These are phyloP conservation scores for Aurinia saxatilis DNA, from an alignment of 345 rosid genomes.

Conservation along the genomic window DNA sequence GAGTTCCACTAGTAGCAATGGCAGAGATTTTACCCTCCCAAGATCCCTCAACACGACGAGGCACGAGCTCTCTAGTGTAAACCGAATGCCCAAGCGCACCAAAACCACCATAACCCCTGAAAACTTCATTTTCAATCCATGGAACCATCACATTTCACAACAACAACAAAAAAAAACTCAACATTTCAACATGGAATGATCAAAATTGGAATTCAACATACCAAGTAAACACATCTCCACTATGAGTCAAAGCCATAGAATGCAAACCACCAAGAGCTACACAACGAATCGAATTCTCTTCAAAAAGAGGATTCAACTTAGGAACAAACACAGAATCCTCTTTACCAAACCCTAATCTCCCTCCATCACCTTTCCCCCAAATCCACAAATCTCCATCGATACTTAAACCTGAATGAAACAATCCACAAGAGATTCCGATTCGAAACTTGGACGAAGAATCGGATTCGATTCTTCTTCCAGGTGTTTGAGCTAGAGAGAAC, in stretches of 20 bases:
- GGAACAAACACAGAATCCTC: conserved; percentile 72
- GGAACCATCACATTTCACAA: conserved; percentile 26
- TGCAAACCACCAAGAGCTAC: conserved; percentile 85
- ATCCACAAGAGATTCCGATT: conserved; percentile 71
- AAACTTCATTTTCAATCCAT: conserved; percentile 42
- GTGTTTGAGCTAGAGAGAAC: conserved; percentile 42
- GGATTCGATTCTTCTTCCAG: conserved; percentile 40
- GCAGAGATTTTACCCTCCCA: conserved; percentile 48
- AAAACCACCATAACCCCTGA: conserved; percentile 96
- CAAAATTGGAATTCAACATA: conserved; percentile 26
- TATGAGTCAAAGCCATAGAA: conserved; percentile 66
- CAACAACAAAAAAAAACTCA: neutral
- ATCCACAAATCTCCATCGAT: conserved; percentile 63
- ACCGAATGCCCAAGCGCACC: conserved; percentile 94
- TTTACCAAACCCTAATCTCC: conserved; percentile 80
- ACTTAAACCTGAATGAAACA: conserved; percentile 72
- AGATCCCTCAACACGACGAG: conserved; percentile 69
- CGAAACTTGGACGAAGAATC: conserved; percentile 21
- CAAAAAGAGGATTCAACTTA: conserved; percentile 54
- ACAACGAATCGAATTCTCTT: conserved; percentile 33
- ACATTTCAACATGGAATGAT: neutral
- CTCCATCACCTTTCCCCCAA: conserved; percentile 98
- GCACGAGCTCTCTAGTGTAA: conserved; percentile 74
- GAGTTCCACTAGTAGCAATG: conserved; percentile 81
- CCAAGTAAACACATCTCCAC: conserved; percentile 75